Base-by-base conservation (phyloP, 1,139 yeast genomes). In the Geotrichum siamense region DNA sequence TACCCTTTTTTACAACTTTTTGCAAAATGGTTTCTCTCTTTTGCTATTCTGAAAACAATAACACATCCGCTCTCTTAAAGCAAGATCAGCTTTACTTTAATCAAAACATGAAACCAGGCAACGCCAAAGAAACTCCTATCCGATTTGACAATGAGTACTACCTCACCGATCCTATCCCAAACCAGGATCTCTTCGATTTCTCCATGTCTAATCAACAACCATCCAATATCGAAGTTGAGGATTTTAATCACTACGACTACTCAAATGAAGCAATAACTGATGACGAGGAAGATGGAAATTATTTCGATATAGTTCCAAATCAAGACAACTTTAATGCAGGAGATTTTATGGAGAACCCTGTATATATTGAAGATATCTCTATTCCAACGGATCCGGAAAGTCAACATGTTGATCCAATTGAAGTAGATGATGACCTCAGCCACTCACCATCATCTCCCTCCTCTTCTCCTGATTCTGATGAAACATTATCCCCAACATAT, bases 71-170 rank as follows among this genome's bases (percentile, higher is more conserved):
- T n/a, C n/a, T n/a, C n/a, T n/a, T n/a, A n/a, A n/a, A n/a, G n/a
- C n/a, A n/a, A n/a, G n/a, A n/a, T n/a, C n/a, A n/a, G n/a, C n/a
- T n/a, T n/a, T n/a, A n/a, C n/a, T n/a, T n/a, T n/a, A n/a, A n/a
- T n/a, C n/a, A n/a, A n/a, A n/a, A n/a, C n/a, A 23, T 23, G 26
- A 23, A 23, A 10, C 26, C 26, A 23, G 26, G 10, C 26, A 23
- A 23, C 10, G 6, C 26, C 10, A 10, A 23, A 23, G 9, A 23
- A 13, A 13, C 19, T 4, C 34, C 34, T n/a, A 30, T 30, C 8
- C 15, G 34, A 30, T 30, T 30, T 17, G 34, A 30, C 34, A 30
- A 30, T 21, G 34, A 30, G 17, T 15, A 17, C 34, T 30, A 30
- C 12, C n/a, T 30, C 15, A 5, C 17, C 6, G 34, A 30, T 30